Evolutionary conservation across 495 filamentous ascomycete genomes (phyloP), one percentile per base, ranked within the genome.

Genomic region (Apiosordaria backusii): DNA sequence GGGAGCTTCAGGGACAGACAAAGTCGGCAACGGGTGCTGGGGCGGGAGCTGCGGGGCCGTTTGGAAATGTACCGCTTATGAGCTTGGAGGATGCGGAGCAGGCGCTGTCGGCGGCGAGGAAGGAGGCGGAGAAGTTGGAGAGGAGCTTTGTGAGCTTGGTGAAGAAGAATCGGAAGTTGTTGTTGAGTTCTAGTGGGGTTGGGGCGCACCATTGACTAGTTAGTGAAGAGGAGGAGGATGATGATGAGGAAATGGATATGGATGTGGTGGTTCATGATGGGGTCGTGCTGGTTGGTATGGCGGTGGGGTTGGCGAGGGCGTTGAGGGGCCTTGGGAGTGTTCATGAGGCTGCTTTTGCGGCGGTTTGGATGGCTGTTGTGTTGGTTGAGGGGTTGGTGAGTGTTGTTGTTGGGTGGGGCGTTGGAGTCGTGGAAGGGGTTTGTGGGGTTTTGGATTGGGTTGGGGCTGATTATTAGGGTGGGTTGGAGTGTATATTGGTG

Each of bases 61-160:
- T 84, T 19, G 81, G 79, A 19, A 84, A 76, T 52, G 78, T 82
- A 50, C 78, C 79, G 10, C 71, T 85, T 15, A 79, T 87, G 74
- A 82, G 75, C 27, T 76, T 89, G 5, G 82, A 87, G 61, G 89
- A 90, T 27, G 83, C 85, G 4, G 89, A 92, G 76, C 77, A 76
- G 63, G 85, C 81, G 35, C 78, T 89, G 69, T 65, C 78, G 19
- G 70, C 74, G 13, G 81, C 84, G n/a, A 82, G 82, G 67, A 90
- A 87, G 79, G 88, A 92, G 70, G 82, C 86, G 40, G 90, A 92
- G 62, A 82, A 74, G 64, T 72, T 91, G 9, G 90, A 92, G 75
- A 92, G 90, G 81, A 87, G 80, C 68, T 71, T 90, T 22, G 82
- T 81, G 66, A 78, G 81, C 61, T 63, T 89, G 45, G 78, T 89